These are phyloP conservation scores for Chrysanthemum seticuspe DNA, from an alignment of 129 eudicot genomes.

Conservation along the genomic window DNA sequence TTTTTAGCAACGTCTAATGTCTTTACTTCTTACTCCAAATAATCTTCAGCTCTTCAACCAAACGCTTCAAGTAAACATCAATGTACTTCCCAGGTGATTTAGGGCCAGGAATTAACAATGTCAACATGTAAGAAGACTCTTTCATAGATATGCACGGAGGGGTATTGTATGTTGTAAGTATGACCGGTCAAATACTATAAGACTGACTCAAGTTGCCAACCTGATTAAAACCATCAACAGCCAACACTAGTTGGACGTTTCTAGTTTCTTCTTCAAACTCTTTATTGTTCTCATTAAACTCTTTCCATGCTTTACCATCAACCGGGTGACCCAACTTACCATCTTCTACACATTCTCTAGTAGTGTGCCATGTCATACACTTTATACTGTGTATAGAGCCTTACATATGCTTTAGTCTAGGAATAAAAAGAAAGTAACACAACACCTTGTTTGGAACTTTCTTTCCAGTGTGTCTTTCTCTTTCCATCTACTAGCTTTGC, in stretches of 20 bases:
- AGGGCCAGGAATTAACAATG: slow-evolving; percentile 23
- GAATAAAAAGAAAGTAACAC: slow-evolving; percentile 29
- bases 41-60: neutral
- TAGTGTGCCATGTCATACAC: slow-evolving; percentile 25
- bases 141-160: slow-evolving; percentile 6
- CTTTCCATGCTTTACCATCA: neutral
- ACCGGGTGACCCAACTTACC: neutral
- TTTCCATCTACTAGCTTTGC: neutral
- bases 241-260: slow-evolving; percentile 17
- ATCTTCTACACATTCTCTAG: neutral
- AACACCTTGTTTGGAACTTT: neutral
- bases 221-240: slow-evolving; percentile 19
- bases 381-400: neutral
- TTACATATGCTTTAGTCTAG: slow-evolving; percentile 24
- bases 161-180: no score
- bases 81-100: neutral
- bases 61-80: neutral
- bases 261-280: neutral
- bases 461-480: neutral
- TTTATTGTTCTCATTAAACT: neutral
- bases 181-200: no score
- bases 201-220: slow-evolving; percentile 1
- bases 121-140: slow-evolving; percentile 4
- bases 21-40: neutral
- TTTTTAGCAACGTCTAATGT: neutral